Evolutionary conservation across 1,284 basidiomycete genomes (phyloP), one percentile per base, ranked within the genome.

Genomic region (Xerocomus minutiporus): DNA sequence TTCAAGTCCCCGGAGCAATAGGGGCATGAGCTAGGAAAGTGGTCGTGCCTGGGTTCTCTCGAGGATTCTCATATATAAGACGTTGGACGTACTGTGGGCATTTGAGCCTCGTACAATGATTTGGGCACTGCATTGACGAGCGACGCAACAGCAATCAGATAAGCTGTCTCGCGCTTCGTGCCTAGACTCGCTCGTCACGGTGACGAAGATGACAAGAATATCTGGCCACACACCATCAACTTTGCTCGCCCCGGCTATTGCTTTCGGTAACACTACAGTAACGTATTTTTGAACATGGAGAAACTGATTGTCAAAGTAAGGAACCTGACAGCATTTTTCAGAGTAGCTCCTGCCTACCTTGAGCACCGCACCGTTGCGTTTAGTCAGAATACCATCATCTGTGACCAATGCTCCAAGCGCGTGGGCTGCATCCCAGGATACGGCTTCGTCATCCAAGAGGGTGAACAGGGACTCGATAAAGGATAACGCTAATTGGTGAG

Each of bases 281-380:
- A 92, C 87, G 60, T 91, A 88, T 68, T 86, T 91, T 68, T 99
- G 96, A 32, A 86, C 83, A 70, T 91, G 84, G 17, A 97, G 73
- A 36, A 93, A 78, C 93, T 96, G 48, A 35, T 32, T 8, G 26
- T 48, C n/a, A 55, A 25, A 29, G 26, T 50, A 26, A 50, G 52
- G 13, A 15, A 40, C 58, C 9, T 40, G 7, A 34, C 13, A 15
- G 2, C 13, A 53, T 35, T 35, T 25, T 23, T 46, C 11, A 44
- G 17, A 1, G 11, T 32, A 34, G 6, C 26, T 36, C 4, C 42
- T 26, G 29, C 74, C 48, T 53, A 92, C 94, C 76, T 84, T 87
- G 35, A 91, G 74, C 6, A 88, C 78, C 2, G 89, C 82, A 68
- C 86, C 79, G 62, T 94, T 89, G 46, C 77, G 75, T 70, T 92